Percentiles rank a stretch among this genome's conserved stretches.
phyloP scores from a whole-genome alignment of 2,329 filamentous ascomycete species.

The Aspergillus vadensis region DNA sequence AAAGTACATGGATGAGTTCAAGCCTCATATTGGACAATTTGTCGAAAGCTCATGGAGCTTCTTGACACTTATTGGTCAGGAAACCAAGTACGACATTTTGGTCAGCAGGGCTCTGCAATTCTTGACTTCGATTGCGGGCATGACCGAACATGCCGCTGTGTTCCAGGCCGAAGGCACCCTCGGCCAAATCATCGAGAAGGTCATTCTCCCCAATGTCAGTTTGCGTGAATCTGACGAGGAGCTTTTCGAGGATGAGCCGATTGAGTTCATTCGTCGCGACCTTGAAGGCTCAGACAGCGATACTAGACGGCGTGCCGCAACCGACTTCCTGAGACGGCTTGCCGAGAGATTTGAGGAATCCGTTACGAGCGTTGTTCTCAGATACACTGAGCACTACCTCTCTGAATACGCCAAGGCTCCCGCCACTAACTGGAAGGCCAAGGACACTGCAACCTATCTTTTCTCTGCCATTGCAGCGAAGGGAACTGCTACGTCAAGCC shows the following conservation, averaged over 20 bases:
- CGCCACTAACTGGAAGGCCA: slow-evolving; percentile 83
- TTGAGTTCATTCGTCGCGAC: slow-evolving; percentile 94
- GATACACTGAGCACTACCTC: slow-evolving; percentile 85
- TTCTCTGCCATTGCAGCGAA: slow-evolving; percentile 94
- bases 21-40: slow-evolving; percentile 75
- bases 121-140: slow-evolving; percentile 82
- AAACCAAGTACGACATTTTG: slow-evolving; percentile 91
- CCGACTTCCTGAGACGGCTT: slow-evolving; percentile 87
- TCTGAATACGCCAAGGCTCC: slow-evolving; percentile 69
- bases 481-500: slow-evolving; percentile 79
- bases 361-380: slow-evolving; percentile 83
- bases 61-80: slow-evolving; percentile 78
- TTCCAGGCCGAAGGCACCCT: slow-evolving; percentile 84
- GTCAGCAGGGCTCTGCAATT: slow-evolving; percentile 96
- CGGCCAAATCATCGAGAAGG: slow-evolving; percentile 89
- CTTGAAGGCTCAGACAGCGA: slow-evolving; percentile 95
- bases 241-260: slow-evolving; percentile 96
- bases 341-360: slow-evolving; percentile 83
- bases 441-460: slow-evolving; percentile 96
- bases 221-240: slow-evolving; percentile 92
- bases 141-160: slow-evolving; percentile 72
- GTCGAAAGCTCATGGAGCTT: slow-evolving; percentile 89
- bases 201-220: slow-evolving; percentile 89
- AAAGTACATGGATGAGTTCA: slow-evolving; percentile 95
- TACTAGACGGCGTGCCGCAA: slow-evolving; percentile 86